Evolutionary conservation across 495 filamentous ascomycete genomes (phyloP).

Genomic region (Penicilliopsis zonata): DNA sequence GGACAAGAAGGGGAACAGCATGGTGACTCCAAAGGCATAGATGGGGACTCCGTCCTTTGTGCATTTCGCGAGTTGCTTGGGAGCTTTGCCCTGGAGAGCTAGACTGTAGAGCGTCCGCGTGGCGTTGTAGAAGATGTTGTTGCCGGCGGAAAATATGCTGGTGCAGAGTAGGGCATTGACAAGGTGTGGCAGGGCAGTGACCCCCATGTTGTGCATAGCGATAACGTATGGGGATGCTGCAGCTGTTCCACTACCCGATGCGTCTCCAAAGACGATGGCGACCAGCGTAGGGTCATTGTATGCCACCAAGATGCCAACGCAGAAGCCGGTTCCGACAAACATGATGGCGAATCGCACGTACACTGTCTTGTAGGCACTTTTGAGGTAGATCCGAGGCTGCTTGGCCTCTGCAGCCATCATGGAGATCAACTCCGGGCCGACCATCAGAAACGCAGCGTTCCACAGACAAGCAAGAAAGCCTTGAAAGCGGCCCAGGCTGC

Average conservation of each 20-base stretch:
- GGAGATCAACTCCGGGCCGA: constrained; percentile 65
- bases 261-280: constrained; percentile 28
- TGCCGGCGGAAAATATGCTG: constrained; percentile 66
- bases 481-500: constrained; percentile 52
- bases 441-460: constrained; percentile 56
- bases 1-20: constrained; percentile 35
- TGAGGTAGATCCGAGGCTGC: constrained; percentile 42
- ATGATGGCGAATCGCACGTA: constrained; percentile 61
- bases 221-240: constrained; percentile 69
- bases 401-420: constrained; percentile 70
- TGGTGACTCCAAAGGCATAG: constrained; percentile 26
- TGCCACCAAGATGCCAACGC: constrained; percentile 54
- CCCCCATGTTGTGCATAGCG: constrained; percentile 59
- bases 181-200: constrained; percentile 55
- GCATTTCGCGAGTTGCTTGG: constrained; percentile 38
- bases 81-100: constrained; percentile 49
- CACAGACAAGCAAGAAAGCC: constrained; percentile 62
- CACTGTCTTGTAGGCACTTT: constrained; percentile 56
- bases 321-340: constrained; percentile 58
- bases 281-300: constrained; percentile 40
- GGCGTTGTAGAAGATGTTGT: constrained; percentile 68
- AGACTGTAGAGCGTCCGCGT: constrained; percentile 61
- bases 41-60: constrained; percentile 35
- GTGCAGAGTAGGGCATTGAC: constrained; percentile 64
- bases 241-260: constrained; percentile 9